Evolutionary conservation across 192 early-diverging fungal genomes (phyloP).

Genomic region (Dispira simplex): DNA sequence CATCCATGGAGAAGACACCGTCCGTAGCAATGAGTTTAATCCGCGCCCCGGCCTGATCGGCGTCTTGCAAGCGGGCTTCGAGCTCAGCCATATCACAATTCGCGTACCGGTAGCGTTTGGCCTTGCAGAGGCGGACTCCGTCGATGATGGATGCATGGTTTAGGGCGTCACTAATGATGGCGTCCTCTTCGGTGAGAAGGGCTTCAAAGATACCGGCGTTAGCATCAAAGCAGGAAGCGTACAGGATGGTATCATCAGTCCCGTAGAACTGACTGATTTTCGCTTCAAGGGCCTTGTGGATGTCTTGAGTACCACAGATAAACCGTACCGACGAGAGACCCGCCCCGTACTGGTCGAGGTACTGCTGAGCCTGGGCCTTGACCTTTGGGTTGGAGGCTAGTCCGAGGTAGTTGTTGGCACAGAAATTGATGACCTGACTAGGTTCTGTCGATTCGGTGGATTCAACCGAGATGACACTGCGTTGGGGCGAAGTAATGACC

Average conservation of each 20-base stretch:
- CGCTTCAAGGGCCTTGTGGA: conserved; percentile 45
- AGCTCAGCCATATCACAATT: conserved; percentile 57
- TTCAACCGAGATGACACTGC: conserved; percentile 29
- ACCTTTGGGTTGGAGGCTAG: conserved; percentile 41
- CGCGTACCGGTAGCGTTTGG: conserved; percentile 43
- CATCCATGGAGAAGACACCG: conserved; percentile 52
- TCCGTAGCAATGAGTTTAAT: conserved; percentile 57
- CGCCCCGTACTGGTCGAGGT: conserved; percentile 38
- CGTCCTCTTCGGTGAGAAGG: conserved; percentile 36
- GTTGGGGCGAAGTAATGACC: conserved; percentile 39
- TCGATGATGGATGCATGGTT: conserved; percentile 54
- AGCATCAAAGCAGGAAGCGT: conserved; percentile 54
- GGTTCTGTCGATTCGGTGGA: conserved; percentile 18
- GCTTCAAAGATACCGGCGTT: conserved; percentile 54
- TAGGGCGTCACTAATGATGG: conserved; percentile 35
- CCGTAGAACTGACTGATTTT: conserved; percentile 42
- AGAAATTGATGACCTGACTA: conserved; percentile 38
- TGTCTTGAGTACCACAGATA: conserved; percentile 54
- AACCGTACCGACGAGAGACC: conserved; percentile 52
- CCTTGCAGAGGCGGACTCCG: conserved; percentile 51
- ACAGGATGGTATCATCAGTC: conserved; percentile 42
- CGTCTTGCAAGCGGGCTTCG: conserved; percentile 33
- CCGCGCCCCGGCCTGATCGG: conserved; percentile 27
- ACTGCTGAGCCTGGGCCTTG: conserved; percentile 29
- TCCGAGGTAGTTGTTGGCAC: conserved; percentile 59